Conservation (phyloP, 2,329 filamentous ascomycete genomes). For the Neofusicoccum parvum region DNA sequence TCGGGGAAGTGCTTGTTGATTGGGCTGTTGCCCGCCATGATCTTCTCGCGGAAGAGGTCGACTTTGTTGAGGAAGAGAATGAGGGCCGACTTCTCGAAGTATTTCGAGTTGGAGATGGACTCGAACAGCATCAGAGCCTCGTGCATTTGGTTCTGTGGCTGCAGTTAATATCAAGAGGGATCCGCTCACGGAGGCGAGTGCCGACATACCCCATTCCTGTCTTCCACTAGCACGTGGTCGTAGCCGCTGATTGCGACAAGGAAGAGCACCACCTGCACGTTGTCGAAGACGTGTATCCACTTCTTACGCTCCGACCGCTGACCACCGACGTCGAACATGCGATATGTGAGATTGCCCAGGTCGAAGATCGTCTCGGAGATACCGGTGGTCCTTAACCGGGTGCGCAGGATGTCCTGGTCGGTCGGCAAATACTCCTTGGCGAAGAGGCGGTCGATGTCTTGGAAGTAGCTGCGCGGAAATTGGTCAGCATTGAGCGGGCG, state of each 20-base stretch:
- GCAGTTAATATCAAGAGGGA: constrained; percentile 22
- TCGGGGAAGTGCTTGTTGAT: constrained; percentile 55
- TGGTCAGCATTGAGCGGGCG: constrained; percentile 26
- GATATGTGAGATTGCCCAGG: constrained; percentile 86
- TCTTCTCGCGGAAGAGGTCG: constrained; percentile 55
- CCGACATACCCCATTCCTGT: constrained; percentile 83
- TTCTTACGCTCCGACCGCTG: constrained; percentile 94
- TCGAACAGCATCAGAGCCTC: constrained; percentile 58
- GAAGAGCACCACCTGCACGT: constrained; percentile 89
- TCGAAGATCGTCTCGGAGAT: constrained; percentile 96
- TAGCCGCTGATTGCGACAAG: constrained; percentile 95
- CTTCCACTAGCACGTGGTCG: constrained; percentile 93
- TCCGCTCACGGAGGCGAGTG: background rate
- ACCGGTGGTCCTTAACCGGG: constrained; percentile 86
- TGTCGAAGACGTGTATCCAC: constrained; percentile 97
- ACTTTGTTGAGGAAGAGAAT: constrained; percentile 59
- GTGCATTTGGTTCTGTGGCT: constrained; percentile 55
- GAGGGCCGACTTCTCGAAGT: constrained; percentile 54
- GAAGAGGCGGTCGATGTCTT: constrained; percentile 64
- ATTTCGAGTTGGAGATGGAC: constrained; percentile 55
- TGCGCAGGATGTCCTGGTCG: constrained; percentile 92
- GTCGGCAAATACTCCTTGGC: constrained; percentile 79
- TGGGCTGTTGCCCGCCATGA: constrained; percentile 47
- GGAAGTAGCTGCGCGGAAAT: constrained; percentile 71
- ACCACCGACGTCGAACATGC: constrained; percentile 95